phyloP scores from a whole-genome alignment of 192 early-diverging fungal species.

The Gonapodya sp. region DNA sequence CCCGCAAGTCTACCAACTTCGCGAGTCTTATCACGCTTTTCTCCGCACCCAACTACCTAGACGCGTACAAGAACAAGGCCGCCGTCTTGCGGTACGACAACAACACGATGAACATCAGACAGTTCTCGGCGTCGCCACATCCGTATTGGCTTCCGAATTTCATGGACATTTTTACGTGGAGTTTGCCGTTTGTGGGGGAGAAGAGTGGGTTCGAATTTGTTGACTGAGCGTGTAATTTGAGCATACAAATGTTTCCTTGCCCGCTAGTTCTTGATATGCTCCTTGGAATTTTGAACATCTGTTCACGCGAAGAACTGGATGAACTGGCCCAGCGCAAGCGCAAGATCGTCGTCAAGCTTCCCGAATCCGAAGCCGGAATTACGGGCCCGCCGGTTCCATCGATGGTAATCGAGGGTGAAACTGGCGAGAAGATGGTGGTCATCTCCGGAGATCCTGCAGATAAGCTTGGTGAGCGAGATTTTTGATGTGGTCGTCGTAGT shows the following conservation, averaged over 20 bases:
- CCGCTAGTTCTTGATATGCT: conserved; percentile 88
- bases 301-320: conserved; percentile 89
- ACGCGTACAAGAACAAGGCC: conserved; percentile 32
- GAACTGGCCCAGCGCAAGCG: conserved; percentile 20
- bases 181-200: conserved; percentile 94
- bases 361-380: neutral
- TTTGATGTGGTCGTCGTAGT: no score
- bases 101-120: conserved; percentile 98
- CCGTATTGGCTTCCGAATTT: conserved; percentile 99
- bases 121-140: conserved; percentile 75
- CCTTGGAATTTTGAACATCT: conserved; percentile 85
- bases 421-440: neutral
- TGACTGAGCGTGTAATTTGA: no score
- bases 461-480: neutral
- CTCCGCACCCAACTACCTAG: conserved; percentile 31
- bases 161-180: conserved; percentile 99
- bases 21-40: conserved; percentile 27
- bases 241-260: neutral
- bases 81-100: conserved; percentile 97
- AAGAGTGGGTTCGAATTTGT: conserved; percentile 58
- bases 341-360: conserved; percentile 4
- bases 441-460: neutral
- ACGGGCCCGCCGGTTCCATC: neutral
- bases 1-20: conserved; percentile 20
- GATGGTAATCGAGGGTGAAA: neutral